These are phyloP conservation scores for Saturnispora bothae DNA, from an alignment of 805 yeast genomes.

Conservation along the genomic window DNA sequence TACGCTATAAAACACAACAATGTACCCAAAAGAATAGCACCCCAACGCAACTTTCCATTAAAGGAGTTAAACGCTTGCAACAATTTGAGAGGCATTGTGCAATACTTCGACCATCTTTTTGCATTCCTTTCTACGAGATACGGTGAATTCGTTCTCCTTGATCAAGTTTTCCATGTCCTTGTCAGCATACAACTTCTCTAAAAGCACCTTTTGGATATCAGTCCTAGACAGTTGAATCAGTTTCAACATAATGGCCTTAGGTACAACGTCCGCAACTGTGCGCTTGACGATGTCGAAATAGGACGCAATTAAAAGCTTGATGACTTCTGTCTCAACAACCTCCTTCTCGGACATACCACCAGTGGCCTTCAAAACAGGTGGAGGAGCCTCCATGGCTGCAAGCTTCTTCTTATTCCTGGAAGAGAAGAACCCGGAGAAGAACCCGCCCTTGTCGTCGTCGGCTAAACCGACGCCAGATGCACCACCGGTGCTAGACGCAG, in stretches of 20 bases:
- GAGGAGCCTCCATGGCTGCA: slow-evolving; percentile 96
- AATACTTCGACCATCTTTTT: slow-evolving; percentile 85
- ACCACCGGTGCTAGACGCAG: slow-evolving; percentile 10
- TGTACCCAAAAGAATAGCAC: too few relatives aligned
- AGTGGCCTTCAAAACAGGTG: slow-evolving; percentile 84
- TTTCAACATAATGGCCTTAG: slow-evolving; percentile 91
- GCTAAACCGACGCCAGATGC: slow-evolving; percentile 16
- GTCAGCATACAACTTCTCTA: slow-evolving; percentile 76
- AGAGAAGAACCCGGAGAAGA: slow-evolving; percentile 92
- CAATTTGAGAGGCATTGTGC: slow-evolving; percentile 83
- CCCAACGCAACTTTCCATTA: too few relatives aligned
- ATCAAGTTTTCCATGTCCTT: slow-evolving; percentile 68
- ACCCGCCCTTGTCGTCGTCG: slow-evolving; percentile 52
- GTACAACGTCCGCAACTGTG: slow-evolving; percentile 86
- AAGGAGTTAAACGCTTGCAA: slow-evolving; percentile 45
- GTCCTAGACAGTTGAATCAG: slow-evolving; percentile 75
- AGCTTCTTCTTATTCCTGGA: slow-evolving; percentile 87
- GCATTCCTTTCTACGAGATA: slow-evolving; percentile 91
- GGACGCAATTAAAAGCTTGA: slow-evolving; percentile 80
- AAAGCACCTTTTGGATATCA: slow-evolving; percentile 80
- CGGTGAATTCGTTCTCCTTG: slow-evolving; percentile 86
- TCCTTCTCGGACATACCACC: slow-evolving; percentile 93
- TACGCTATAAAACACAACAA: too few relatives aligned
- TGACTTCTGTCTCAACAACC: slow-evolving; percentile 93
- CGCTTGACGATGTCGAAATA: slow-evolving; percentile 89